Base-by-base conservation (phyloP, 768 basidiomycete genomes). In the Bullera alba region DNA sequence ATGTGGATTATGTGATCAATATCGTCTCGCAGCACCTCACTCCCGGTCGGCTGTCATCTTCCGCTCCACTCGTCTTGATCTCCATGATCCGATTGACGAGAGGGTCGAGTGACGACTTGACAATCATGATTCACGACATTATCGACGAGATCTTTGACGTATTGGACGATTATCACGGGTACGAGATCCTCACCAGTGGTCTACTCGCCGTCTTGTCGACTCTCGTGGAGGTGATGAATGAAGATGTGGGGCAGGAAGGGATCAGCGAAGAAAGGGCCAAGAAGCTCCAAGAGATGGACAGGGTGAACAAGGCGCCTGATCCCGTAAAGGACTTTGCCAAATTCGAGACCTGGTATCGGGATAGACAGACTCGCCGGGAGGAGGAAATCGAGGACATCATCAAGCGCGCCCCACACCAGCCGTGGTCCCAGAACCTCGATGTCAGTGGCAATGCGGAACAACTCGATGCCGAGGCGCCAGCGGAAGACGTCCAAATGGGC, bases 91-190 rank as follows among this genome's bases (percentile, higher is more conserved):
- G 85, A 7, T 77, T 97, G 12, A 87, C 93, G 5, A 93, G 95
- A 0, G 77, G 77, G 25, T 85, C 86, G 48, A 82, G 97, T 27
- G 87, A 97, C 0, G 83, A 86, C 39, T 83, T 39, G 37, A n/a
- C n/a, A n/a, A n/a, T n/a, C n/a, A 34, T 83, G 59, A 91, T 95
- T 6, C 83, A 85, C 14, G 95, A 96, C 69, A 83, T 97, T 8
- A 90, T 97, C 8, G 93, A 95, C 71, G 92, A 95, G 70, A 92
- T 93, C 54, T 97, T 97, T 60, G 93, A 96, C 71, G 82, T 91
- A 25, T 76, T 97, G 17, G 95, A 97, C 63, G 90, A 95, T 57
- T 97, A 81, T 67, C 93, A 97, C 70, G 93, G 91, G 14, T 96
- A 99, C 72, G 81, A 83, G 19, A 68, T 83, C 23, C 74, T 97